Percentiles rank a stretch among this genome's conserved stretches.
phyloP scores from a whole-genome alignment of 2,329 filamentous ascomycete species.

The Aspergillus pseudoglaucus region DNA sequence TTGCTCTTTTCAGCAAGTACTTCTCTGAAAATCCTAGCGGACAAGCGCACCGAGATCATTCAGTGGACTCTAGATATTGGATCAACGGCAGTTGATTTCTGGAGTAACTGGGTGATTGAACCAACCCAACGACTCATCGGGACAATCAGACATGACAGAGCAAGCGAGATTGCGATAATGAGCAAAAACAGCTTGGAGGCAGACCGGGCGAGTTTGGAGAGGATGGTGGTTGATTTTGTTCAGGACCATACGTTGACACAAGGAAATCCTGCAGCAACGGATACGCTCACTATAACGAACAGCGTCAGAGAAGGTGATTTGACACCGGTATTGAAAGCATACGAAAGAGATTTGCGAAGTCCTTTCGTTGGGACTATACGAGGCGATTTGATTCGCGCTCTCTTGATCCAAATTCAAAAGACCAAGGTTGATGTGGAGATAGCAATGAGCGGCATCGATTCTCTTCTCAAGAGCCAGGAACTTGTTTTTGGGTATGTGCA shows the following conservation, averaged over 20 bases:
- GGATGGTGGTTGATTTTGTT: conserved; percentile 97
- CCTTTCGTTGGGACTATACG: conserved; percentile 76
- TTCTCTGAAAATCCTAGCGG: conserved; percentile 70
- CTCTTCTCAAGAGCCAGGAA: conserved; percentile 90
- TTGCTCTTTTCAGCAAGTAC: conserved; percentile 79
- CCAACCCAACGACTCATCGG: conserved; percentile 75
- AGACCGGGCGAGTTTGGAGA: conserved; percentile 84
- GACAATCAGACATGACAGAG: conserved; percentile 87
- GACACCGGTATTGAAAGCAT: conserved; percentile 83
- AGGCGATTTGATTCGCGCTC: conserved; percentile 80
- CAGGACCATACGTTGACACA: conserved; percentile 59
- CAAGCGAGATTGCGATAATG: conserved; percentile 93
- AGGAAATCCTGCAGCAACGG: conserved; percentile 51
- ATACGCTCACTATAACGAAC: conserved; percentile 66
- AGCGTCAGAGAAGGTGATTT: conserved; percentile 89
- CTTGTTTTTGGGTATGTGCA: conserved; percentile 67
- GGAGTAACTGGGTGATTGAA: conserved; percentile 92
- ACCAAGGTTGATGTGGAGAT: conserved; percentile 98
- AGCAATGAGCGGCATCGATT: conserved; percentile 91
- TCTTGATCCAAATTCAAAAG: conserved; percentile 96
- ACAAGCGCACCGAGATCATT: conserved; percentile 67
- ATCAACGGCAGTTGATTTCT: conserved; percentile 76
- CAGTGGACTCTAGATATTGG: conserved; percentile 76
- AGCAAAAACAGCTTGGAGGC: conserved; percentile 85
- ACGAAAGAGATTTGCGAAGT: conserved; percentile 77